A percentile compares a stretch with the other conserved stretches of the same genome.
Evolutionary conservation across 306 rosid species (phyloP).

Genomic region (Abrus pulchellus): DNA sequence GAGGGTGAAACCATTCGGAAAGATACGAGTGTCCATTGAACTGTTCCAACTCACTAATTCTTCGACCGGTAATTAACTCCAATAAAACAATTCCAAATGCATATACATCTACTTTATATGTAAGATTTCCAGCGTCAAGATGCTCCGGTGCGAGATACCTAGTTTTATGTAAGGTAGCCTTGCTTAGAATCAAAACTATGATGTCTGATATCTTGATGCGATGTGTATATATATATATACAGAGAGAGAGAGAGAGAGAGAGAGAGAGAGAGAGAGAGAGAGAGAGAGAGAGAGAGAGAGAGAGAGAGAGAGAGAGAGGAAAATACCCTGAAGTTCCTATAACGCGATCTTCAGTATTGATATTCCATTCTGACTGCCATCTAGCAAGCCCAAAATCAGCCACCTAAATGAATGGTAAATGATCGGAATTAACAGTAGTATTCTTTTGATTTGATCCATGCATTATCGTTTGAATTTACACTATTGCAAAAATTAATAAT

Average conservation of each 20-base stretch:
- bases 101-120: conserved; percentile 87
- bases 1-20: conserved; percentile 70
- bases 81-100: conserved; percentile 88
- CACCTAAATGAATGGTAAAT: conserved; percentile 60
- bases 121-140: conserved; percentile 74
- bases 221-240: background rate
- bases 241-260: conserved; percentile 11
- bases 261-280: conserved; percentile 25
- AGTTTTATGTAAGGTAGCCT: conserved; percentile 43
- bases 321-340: conserved; percentile 81
- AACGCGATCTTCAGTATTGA: conserved; percentile 65
- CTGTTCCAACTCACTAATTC: conserved; percentile 70
- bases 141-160: conserved; percentile 97
- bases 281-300: background rate
- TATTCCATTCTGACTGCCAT: conserved; percentile 85
- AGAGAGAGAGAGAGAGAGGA: background rate
- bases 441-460: conserved; percentile 7
- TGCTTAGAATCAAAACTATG: conserved; percentile 40
- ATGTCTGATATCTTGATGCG: background rate
- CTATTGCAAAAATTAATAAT: background rate
- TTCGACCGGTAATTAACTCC: conserved; percentile 79
- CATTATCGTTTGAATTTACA: background rate
- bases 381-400: conserved; percentile 96
- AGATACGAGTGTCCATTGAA: conserved; percentile 58
- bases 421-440: background rate